Conservation (phyloP, 257 asterid genomes). For the Leonotis leonurus region DNA sequence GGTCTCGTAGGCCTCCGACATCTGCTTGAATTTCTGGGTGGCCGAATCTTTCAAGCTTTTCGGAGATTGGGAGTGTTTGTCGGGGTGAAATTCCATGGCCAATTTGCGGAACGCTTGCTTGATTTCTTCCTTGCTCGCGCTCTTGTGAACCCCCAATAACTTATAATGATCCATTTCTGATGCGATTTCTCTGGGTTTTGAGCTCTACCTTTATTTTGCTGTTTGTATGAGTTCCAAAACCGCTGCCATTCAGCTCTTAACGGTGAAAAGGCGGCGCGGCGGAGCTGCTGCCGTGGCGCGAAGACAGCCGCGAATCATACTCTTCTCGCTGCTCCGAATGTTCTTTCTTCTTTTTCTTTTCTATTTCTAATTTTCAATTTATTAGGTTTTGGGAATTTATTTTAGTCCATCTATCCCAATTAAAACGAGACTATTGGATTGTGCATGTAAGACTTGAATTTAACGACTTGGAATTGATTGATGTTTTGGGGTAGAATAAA, state of each 20-base stretch:
- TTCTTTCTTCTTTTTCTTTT: not conserved
- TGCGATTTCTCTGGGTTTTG: not conserved
- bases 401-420: no score
- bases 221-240: not conserved
- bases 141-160: slow-evolving; percentile 45
- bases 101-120: slow-evolving; percentile 70
- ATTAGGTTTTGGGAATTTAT: no score
- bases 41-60: slow-evolving; percentile 40
- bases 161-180: slow-evolving; percentile 68
- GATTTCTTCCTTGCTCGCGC: slow-evolving; percentile 78
- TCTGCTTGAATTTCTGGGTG: slow-evolving; percentile 60
- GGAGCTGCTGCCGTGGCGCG: slow-evolving; percentile 31
- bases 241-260: slow-evolving; percentile 12
- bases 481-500: no score
- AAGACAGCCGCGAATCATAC: slow-evolving; percentile 22
- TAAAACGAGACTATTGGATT: no score
- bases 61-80: slow-evolving; percentile 73
- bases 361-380: no score
- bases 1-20: slow-evolving; percentile 80
- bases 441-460: no score
- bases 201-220: not conserved
- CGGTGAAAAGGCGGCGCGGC: slow-evolving; percentile 19
- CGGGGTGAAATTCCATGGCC: slow-evolving; percentile 89
- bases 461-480: no score
- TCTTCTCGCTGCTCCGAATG: not conserved